phyloP scores from a whole-genome alignment of 2,329 filamentous ascomycete species.

The Beauveria bassiana region DNA sequence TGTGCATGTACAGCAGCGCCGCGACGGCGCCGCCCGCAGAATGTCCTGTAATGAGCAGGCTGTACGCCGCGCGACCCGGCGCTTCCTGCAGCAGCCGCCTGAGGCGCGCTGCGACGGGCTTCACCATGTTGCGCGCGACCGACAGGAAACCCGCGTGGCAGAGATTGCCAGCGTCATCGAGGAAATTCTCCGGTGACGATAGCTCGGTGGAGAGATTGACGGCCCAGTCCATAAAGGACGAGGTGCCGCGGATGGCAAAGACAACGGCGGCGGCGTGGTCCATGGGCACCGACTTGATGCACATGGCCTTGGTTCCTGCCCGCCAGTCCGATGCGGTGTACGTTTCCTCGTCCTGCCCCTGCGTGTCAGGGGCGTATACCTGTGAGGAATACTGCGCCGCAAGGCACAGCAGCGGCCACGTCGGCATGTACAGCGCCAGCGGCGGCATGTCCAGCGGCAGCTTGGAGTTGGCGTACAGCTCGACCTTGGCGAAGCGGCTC shows the following conservation, averaged over 20 bases:
- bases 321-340: constrained; percentile 66
- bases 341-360: constrained; percentile 19
- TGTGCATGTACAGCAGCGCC: constrained; percentile 71
- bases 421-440: constrained; percentile 62
- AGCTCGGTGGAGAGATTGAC: constrained; percentile 71
- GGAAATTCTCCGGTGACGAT: constrained; percentile 56
- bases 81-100: constrained; percentile 65
- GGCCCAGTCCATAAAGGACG: constrained; percentile 78
- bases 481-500: constrained; percentile 61
- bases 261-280: constrained; percentile 73
- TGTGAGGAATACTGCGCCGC: constrained; percentile 70
- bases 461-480: constrained; percentile 69
- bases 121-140: constrained; percentile 68
- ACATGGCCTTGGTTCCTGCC: constrained; percentile 75
- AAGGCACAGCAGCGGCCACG: constrained; percentile 69
- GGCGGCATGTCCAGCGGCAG: constrained; percentile 60
- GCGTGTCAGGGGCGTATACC: constrained; percentile 63
- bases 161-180: constrained; percentile 69
- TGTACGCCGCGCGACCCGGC: constrained; percentile 56
- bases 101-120: constrained; percentile 62
- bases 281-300: constrained; percentile 71
- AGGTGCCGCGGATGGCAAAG: constrained; percentile 74
- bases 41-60: constrained; percentile 77
- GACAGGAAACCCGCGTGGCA: constrained; percentile 76
- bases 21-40: constrained; percentile 81